Evolutionary conservation across 768 basidiomycete genomes (phyloP).

Genomic region (Aureoboletus auriporus): DNA sequence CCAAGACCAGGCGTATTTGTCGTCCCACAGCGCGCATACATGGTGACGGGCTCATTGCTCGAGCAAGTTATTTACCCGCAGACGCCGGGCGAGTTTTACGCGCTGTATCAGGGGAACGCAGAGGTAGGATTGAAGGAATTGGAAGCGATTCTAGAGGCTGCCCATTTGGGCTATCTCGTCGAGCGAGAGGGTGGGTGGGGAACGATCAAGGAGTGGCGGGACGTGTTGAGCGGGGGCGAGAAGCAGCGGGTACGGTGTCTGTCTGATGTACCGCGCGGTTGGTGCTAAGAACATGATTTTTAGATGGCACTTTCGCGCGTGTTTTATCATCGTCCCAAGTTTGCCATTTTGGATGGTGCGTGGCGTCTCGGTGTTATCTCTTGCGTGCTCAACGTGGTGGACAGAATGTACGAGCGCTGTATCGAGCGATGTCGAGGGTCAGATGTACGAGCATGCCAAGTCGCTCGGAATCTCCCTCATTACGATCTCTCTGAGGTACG

Average conservation of each 20-base stretch:
- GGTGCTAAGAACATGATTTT: no score
- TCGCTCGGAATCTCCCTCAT: constrained; percentile 86
- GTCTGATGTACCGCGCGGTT: not conserved
- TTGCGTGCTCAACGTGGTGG: not conserved
- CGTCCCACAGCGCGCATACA: constrained; percentile 91
- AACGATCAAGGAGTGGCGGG: constrained; percentile 92
- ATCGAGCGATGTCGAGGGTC: constrained; percentile 92
- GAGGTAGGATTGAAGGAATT: constrained; percentile 61
- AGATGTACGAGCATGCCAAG: constrained; percentile 94
- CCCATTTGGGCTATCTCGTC: constrained; percentile 81
- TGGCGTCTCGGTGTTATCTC: not conserved
- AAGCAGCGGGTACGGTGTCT: constrained; percentile 68
- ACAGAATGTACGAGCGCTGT: constrained; percentile 94
- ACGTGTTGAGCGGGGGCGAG: constrained; percentile 94
- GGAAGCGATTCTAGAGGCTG: constrained; percentile 72
- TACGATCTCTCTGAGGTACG: constrained; percentile 83
- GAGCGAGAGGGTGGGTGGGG: constrained; percentile 86
- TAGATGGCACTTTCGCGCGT: constrained; percentile 92
- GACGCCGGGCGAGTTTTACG: constrained; percentile 56
- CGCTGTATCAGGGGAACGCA: constrained; percentile 48
- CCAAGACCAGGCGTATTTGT: constrained; percentile 58
- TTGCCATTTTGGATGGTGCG: constrained; percentile 83
- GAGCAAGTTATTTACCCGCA: constrained; percentile 96
- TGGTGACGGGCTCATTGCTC: constrained; percentile 80
- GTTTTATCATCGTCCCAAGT: constrained; percentile 82